phyloP scores from a whole-genome alignment of 139 green algal genomes.

The Chlamydomonas sp. region DNA sequence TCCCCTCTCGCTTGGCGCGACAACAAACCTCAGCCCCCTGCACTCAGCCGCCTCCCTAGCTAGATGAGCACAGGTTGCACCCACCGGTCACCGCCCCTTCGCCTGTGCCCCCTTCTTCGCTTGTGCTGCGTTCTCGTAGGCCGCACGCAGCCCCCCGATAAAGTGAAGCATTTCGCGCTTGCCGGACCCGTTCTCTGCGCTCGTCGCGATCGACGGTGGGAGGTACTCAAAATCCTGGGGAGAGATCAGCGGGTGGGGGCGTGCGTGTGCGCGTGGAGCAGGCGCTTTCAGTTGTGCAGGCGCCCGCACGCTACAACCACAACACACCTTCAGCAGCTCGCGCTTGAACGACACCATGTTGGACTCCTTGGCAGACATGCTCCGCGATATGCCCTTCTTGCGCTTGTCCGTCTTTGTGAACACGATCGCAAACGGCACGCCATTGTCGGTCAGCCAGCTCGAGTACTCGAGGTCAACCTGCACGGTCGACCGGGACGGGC shows the following conservation, averaged over 20 bases:
- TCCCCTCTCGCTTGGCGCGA: no score
- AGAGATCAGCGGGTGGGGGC: no score
- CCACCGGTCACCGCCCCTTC: no score
- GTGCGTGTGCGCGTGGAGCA: neutral
- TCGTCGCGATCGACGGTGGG: conserved; percentile 3
- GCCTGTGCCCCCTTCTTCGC: no score
- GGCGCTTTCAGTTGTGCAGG: neutral
- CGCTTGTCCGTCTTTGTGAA: conserved; percentile 25
- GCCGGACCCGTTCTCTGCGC: neutral
- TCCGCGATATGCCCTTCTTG: conserved; percentile 5
- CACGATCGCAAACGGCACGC: conserved; percentile 76
- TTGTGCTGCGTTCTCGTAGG: no score
- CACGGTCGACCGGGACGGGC: no score
- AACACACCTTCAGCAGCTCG: conserved; percentile 10
- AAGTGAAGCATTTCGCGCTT: neutral
- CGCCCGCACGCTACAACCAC: neutral
- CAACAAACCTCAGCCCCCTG: no score
- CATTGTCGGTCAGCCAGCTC: conserved; percentile 60
- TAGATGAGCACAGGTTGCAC: no score
- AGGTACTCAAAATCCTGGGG: conserved; percentile 12
- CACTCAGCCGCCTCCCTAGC: no score
- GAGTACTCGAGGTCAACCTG: conserved; percentile 75
- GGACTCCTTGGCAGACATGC: neutral
- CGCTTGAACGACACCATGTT: conserved; percentile 9
- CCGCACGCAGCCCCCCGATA: conserved; percentile 2